Evolutionary conservation across 139 green algal species (phyloP).

Genomic region (Edaphochlamys debaryana): DNA sequence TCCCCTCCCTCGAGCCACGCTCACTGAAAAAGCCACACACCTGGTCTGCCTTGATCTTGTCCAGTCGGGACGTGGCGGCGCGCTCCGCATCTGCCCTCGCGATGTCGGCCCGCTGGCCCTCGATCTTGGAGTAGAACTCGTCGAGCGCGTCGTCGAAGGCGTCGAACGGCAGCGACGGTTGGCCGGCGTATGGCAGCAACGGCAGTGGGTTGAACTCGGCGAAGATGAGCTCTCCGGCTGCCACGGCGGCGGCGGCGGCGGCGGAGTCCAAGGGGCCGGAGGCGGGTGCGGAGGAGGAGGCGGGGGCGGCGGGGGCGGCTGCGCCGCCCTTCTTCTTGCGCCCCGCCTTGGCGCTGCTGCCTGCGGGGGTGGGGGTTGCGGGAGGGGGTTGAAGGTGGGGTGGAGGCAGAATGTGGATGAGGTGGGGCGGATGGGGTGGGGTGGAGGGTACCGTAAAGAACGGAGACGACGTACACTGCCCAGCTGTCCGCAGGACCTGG

Average conservation of each 20-base stretch:
- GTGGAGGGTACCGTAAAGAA: too few relatives aligned
- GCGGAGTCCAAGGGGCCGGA: not conserved
- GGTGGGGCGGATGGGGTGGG: too few relatives aligned
- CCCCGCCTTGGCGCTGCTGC: constrained; percentile 30
- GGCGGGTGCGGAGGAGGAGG: not conserved
- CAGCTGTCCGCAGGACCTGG: too few relatives aligned
- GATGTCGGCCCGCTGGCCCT: constrained; percentile 74
- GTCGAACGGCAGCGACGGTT: constrained; percentile 63
- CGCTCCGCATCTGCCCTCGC: constrained; percentile 68
- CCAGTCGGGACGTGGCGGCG: constrained; percentile 78
- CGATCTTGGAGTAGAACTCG: constrained; percentile 89
- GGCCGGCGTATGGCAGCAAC: constrained; percentile 68
- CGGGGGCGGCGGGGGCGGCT: not conserved
- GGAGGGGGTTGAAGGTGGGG: too few relatives aligned
- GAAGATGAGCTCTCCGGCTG: constrained; percentile 58
- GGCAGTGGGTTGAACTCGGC: constrained; percentile 86
- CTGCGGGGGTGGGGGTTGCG: not conserved
- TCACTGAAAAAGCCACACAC: too few relatives aligned
- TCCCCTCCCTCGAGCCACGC: too few relatives aligned
- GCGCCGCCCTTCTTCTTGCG: not conserved
- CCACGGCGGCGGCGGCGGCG: not conserved
- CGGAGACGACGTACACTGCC: too few relatives aligned
- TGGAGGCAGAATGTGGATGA: too few relatives aligned
- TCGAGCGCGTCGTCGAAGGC: constrained; percentile 92
- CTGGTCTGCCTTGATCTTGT: constrained; percentile 82